phyloP scores from a whole-genome alignment of 148 eudicot genomes.

The Rhododendron ferrugineum region DNA sequence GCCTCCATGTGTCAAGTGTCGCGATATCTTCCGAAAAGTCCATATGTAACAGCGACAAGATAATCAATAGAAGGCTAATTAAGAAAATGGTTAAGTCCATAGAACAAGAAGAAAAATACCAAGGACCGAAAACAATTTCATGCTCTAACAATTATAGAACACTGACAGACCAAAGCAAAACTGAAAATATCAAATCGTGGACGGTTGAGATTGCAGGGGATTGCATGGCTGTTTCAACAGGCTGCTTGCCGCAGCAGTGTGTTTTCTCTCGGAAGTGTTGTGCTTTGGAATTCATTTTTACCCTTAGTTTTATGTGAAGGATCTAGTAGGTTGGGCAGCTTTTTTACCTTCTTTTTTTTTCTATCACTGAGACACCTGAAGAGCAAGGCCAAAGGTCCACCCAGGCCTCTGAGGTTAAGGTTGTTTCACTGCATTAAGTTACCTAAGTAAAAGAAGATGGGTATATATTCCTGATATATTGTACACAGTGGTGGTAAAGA shows the following conservation, averaged over 20 bases:
- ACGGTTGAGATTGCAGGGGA: not conserved
- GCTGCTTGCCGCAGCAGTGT: not conserved
- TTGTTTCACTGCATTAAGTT: not conserved
- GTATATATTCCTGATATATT: not conserved
- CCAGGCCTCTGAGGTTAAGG: not conserved
- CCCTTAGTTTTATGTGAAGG: not conserved
- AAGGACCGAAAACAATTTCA: not conserved
- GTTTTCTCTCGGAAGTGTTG: not conserved
- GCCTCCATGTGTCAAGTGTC: not conserved
- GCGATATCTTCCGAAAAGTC: not conserved
- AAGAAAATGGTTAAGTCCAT: not conserved
- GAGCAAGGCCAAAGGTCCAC: not conserved
- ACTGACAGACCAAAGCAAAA: not conserved
- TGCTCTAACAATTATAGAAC: not conserved
- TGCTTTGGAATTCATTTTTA: not conserved
- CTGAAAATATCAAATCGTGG: not conserved
- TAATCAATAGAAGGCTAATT: not conserved
- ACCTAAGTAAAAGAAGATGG: not conserved
- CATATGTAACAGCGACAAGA: not conserved
- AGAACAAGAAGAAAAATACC: not conserved
- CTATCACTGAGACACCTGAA: not conserved
- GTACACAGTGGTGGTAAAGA: not conserved
- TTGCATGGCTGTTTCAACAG: not conserved
- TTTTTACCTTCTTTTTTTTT: not conserved
- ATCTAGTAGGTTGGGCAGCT: not conserved